A percentile compares a stretch with the other conserved stretches of the same genome.
Evolutionary conservation across 768 basidiomycete species (phyloP).

Genomic region (Termitomyces sp.): DNA sequence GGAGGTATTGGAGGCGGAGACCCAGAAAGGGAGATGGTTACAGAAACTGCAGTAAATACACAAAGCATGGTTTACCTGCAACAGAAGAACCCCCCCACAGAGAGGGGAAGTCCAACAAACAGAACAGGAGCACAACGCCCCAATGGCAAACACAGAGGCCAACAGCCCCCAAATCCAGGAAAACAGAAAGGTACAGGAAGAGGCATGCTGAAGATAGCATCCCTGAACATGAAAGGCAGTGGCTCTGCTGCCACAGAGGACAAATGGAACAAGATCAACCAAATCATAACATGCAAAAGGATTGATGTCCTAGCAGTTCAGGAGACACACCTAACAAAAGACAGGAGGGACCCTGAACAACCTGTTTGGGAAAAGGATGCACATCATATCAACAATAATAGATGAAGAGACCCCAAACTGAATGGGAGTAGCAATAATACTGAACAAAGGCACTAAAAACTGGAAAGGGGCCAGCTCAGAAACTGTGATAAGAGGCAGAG

Average conservation of each 20-base stretch:
- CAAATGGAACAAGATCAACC: not conserved
- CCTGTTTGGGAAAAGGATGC: not conserved
- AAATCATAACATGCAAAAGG: not conserved
- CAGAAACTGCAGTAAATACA: too few relatives aligned
- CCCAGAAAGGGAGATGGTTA: too few relatives aligned
- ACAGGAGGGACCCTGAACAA: not conserved
- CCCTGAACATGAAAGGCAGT: not conserved
- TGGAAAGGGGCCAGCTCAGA: not conserved
- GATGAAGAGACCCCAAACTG: not conserved
- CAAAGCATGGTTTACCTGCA: too few relatives aligned
- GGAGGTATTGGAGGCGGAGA: too few relatives aligned
- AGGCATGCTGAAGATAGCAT: not conserved
- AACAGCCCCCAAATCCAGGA: not conserved
- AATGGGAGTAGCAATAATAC: not conserved
- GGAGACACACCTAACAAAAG: not conserved
- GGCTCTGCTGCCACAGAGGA: not conserved
- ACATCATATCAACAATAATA: not conserved
- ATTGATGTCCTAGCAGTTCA: not conserved
- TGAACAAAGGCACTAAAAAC: too few relatives aligned
- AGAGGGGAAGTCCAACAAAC: too few relatives aligned
- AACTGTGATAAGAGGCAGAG: not conserved
- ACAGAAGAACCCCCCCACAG: too few relatives aligned
- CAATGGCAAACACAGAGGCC: too few relatives aligned
- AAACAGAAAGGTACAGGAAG: not conserved
- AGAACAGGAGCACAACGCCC: too few relatives aligned